These are phyloP conservation scores for Beta macrorhiza DNA, from an alignment of 179 eudicot species.

Conservation along the genomic window DNA sequence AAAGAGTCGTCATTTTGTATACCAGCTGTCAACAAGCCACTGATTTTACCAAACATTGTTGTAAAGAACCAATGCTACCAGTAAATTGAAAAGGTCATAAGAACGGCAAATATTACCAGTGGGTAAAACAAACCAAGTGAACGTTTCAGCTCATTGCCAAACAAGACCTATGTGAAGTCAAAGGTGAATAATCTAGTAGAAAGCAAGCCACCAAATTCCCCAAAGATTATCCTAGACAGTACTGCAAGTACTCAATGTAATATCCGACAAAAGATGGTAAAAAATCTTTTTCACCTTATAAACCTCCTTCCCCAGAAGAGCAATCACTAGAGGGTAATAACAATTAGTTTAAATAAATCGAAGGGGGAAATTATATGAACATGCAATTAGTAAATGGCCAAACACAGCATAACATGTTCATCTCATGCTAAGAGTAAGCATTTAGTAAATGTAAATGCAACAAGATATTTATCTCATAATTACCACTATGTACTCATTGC, in stretches of 20 bases:
- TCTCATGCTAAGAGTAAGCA: neutral
- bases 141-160: too few species aligned
- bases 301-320: neutral
- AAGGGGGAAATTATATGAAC: neutral
- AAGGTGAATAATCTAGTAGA: neutral
- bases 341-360: neutral
- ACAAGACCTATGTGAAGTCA: neutral
- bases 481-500: slow-evolving; percentile 95
- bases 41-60: neutral
- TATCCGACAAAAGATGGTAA: neutral
- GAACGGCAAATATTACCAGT: too few species aligned
- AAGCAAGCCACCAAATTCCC: neutral
- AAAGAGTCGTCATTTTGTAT: neutral
- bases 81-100: too few species aligned
- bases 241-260: neutral
- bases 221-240: neutral
- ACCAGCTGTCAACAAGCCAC: neutral
- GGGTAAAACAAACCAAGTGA: too few species aligned
- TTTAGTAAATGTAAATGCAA: neutral
- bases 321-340: neutral
- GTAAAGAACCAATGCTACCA: neutral
- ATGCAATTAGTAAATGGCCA: neutral
- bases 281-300: neutral
- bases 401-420: neutral
- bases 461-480: slow-evolving; percentile 8